phyloP scores from a whole-genome alignment of 345 rosid genomes.

The Populus alba region DNA sequence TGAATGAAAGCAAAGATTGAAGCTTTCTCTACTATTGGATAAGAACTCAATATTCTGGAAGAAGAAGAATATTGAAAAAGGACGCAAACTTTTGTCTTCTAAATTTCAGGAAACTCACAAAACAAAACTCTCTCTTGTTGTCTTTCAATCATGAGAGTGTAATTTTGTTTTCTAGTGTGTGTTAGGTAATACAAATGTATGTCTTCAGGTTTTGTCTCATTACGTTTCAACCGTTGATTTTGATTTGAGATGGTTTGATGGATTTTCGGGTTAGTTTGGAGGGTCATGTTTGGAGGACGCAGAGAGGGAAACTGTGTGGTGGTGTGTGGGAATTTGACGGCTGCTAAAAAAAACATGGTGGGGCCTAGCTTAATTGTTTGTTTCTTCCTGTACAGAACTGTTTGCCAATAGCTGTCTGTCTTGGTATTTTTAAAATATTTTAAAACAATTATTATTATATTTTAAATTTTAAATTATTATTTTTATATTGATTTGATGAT shows the following conservation, averaged over 20 bases:
- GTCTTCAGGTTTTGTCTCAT: background rate
- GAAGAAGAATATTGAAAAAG: slow-evolving; percentile 7
- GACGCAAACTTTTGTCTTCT: slow-evolving; percentile 10
- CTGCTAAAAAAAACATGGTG: background rate
- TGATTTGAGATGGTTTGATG: background rate
- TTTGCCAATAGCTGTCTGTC: no score
- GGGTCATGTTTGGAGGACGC: slow-evolving; percentile 7
- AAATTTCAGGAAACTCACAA: background rate
- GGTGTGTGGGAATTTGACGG: slow-evolving; percentile 1
- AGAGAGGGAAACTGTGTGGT: background rate
- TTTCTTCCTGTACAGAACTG: background rate
- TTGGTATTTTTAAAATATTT: background rate
- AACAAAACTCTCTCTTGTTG: background rate
- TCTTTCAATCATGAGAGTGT: background rate
- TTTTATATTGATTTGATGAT: no score
- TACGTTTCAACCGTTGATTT: background rate
- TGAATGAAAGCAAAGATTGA: slow-evolving; percentile 6
- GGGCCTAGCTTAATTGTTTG: background rate
- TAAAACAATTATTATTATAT: background rate
- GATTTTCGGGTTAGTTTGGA: background rate
- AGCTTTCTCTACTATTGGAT: slow-evolving; percentile 2
- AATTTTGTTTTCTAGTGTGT: background rate
- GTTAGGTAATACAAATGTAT: no score
- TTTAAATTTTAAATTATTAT: no score
- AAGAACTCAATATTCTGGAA: slow-evolving; percentile 4